Evolutionary conservation across 257 asterid species (phyloP), one percentile per base, ranked within the genome.

Genomic region (Nicotiana tomentosiformis): DNA sequence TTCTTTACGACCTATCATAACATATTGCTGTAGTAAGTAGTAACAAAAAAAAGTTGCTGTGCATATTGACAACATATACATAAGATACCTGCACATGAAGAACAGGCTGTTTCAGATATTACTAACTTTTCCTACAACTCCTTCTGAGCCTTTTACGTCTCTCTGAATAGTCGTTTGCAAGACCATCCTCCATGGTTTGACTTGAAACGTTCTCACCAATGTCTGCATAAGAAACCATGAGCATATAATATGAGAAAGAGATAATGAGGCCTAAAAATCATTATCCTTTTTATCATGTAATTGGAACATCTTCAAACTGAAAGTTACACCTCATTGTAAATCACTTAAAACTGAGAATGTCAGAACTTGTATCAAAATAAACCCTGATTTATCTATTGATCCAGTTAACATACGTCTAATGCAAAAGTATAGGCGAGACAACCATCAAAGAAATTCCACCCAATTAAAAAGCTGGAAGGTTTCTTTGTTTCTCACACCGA

Each of bases 131-230:
- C 64, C 58, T 69, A 79, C 86, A 80, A 80, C 35, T 53, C 82
- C 88, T 84, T 23, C 16, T 55, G 66, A 53, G 82, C 30, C 67
- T 57, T 67, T 64, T 80, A 62, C 82, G 65, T 77, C 77, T 85
- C 79, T 68, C 49, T 4, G 23, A 10, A 23, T 72, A 78, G 26
- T 26, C 12, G 33, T 10, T 46, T 30, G 33, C 57, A 17, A 67
- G 51, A 39, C 15, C 61, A 4, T 14, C 43, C 7, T 60, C 85
- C 69, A 7, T 37, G 51, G 26, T 26, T 43, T 77, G 87, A 43
- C 82, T n/a, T 62, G 89, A 68, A 77, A 26, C 7, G 12, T 14
- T 33, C 37, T 64, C 66, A 32, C 68, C 72, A 37, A 62, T 29
- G 49, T 76, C 89, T 86, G 77, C 66, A 55, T 9, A n/a, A 7